phyloP scores from a whole-genome alignment of 495 filamentous ascomycete species.

The Apiosordaria backusii region DNA sequence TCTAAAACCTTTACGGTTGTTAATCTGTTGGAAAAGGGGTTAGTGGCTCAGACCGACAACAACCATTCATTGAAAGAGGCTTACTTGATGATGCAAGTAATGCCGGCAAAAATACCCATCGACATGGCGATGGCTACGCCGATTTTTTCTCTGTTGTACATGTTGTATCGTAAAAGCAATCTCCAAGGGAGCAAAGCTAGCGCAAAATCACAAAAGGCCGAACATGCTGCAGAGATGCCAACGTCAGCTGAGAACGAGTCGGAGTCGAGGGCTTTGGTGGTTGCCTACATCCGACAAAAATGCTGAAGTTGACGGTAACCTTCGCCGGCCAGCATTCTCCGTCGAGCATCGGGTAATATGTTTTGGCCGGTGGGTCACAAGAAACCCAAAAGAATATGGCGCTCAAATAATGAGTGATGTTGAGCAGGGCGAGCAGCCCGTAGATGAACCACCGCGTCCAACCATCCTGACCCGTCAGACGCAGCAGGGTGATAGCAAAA shows the following conservation, averaged over 20 bases:
- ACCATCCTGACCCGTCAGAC: slow-evolving; percentile 20
- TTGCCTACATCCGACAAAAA: slow-evolving; percentile 19
- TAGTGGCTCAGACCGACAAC: not conserved
- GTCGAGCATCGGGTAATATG: slow-evolving; percentile 26
- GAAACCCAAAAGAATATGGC: slow-evolving; percentile 39
- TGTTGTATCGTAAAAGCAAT: slow-evolving; percentile 26
- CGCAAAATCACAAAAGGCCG: slow-evolving; percentile 26
- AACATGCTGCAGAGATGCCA: slow-evolving; percentile 22
- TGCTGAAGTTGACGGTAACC: slow-evolving; percentile 11
- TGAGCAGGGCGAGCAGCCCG: slow-evolving; percentile 35
- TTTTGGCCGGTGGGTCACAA: slow-evolving; percentile 38
- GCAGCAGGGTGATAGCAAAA: slow-evolving; percentile 35
- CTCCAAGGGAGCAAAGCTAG: slow-evolving; percentile 28
- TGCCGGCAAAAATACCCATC: slow-evolving; percentile 31
- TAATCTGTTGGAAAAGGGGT: not conserved
- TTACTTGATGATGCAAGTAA: slow-evolving; percentile 27
- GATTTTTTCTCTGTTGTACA: slow-evolving; percentile 31
- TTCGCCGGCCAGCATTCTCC: slow-evolving; percentile 36
- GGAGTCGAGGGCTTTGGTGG: not conserved
- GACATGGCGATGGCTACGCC: slow-evolving; percentile 32
- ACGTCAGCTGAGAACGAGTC: not conserved
- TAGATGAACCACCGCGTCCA: slow-evolving; percentile 24
- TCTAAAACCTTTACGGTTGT: slow-evolving; percentile 19
- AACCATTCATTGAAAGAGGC: not conserved
- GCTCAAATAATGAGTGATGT: slow-evolving; percentile 37